Base-by-base conservation (phyloP, 495 filamentous ascomycete genomes). In the Penicillium lagena region DNA sequence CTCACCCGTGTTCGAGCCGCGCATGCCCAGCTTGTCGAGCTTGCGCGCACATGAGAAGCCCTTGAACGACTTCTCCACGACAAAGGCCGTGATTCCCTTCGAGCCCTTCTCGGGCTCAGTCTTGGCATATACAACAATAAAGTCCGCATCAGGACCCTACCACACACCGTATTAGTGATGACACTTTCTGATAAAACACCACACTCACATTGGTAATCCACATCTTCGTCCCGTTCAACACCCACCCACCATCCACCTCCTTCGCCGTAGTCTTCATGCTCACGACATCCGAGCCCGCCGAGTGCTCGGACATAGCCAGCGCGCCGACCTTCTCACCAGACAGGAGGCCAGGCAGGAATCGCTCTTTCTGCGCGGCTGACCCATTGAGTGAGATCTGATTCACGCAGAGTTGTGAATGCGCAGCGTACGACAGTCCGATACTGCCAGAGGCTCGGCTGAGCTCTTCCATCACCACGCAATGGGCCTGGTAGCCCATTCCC, bases 21-120 rank as follows among this genome's bases (percentile, higher is more conserved):
- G 83, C 93, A 98, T 98, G 43, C 93, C 93, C 50, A 98, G 84
- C 69, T 98, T 98, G 68, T 98, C 94, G 8, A 98, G 80, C 67
- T 97, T 98, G 30, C 89, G 80, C 15, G 88, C 79, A 58, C 85
- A 89, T 39, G 82, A 86, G 72, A 96, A 96, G 48, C 93, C 93
- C 7, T 77, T 54, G 39, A 79, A 74, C 12, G 64, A 58, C 17
- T 80, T 85, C 56, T 95, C 82, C 15, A 97, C 86, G 37, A 98
- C 73, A 66, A 96, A 96, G 33, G 91, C 93, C 0, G 91, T 94
- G 64, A 98, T 95, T 37, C 94, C 94, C 66, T 93, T 95, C 49
- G 83, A 87, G 13, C 75, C 91, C 42, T 73, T 78, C 9, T 83
- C 75, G 12, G 91, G 91, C 35, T 80, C 77, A 7, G 94, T 96